Conservation (phyloP, 371 early-diverging fungal species). For the Mycotypha africana region DNA sequence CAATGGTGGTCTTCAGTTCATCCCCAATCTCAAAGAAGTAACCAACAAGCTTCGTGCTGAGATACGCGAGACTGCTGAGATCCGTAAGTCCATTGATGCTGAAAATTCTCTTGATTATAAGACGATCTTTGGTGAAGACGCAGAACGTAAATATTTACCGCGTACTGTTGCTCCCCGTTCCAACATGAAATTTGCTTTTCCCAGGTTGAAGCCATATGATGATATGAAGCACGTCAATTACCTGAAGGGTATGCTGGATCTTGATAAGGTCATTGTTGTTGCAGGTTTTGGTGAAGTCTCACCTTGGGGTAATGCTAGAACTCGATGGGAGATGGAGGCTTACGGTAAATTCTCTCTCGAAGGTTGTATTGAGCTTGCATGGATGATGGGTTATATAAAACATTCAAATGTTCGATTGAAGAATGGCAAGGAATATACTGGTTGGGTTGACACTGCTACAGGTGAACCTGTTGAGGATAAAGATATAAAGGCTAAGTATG, state of each 20-base stretch:
- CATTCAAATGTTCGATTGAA: slow-evolving; percentile 87
- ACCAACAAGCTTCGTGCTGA: slow-evolving; percentile 70
- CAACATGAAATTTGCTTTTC: slow-evolving; percentile 94
- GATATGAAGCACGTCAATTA: slow-evolving; percentile 66
- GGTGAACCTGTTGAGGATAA: slow-evolving; percentile 88
- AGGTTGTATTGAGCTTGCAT: slow-evolving; percentile 96
- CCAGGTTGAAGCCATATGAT: slow-evolving; percentile 62
- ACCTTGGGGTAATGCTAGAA: slow-evolving; percentile 91
- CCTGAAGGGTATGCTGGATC: slow-evolving; percentile 84
- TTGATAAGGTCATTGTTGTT: slow-evolving; percentile 91
- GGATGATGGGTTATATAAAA: slow-evolving; percentile 95
- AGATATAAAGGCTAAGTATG: slow-evolving; percentile 92
- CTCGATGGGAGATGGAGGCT: slow-evolving; percentile 98
- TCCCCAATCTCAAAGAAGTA: slow-evolving; percentile 77
- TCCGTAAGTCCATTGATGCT: slow-evolving; percentile 78
- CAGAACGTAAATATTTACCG: slow-evolving; percentile 72
- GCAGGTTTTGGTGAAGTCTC: slow-evolving; percentile 95
- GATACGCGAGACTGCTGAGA: slow-evolving; percentile 78
- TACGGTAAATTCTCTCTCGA: slow-evolving; percentile 91
- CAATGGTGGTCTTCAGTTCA: slow-evolving; percentile 86
- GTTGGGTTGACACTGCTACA: slow-evolving; percentile 92
- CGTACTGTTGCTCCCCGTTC: slow-evolving; percentile 82
- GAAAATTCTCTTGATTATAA: slow-evolving; percentile 78
- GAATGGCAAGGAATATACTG: slow-evolving; percentile 77
- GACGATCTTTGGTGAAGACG: slow-evolving; percentile 70